Evolutionary conservation across 2,329 filamentous ascomycete genomes (phyloP), one percentile per base, ranked within the genome.

Genomic region (Aspergillus awamori): DNA sequence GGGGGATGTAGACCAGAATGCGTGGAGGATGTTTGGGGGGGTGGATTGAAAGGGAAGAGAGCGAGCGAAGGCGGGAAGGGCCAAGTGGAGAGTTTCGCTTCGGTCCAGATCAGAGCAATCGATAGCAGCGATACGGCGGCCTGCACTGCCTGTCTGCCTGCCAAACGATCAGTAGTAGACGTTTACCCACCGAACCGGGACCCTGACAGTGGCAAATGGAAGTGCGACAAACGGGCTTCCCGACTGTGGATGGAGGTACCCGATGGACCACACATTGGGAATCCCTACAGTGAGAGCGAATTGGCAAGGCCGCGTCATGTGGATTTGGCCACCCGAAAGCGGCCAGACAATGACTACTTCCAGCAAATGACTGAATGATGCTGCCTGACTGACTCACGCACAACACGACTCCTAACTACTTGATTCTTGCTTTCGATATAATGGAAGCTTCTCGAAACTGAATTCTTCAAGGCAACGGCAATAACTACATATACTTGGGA

Each of bases 401-500:
- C 53, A 47, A 11, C 33, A 28, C 10, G 4, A 20, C 51, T 53
- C 17, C 11, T 33, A 53, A 36, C 11, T 11, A 36, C 30, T 36
- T 53, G 17, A 36, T 13, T 39, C 6, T 53, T 17, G 24, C 30
- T 4, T 8, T 38, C 52, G 26, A 56, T 38, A 26, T 20, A 59
- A 11, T 20, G 30, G 28, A 45, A 56, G 33, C 13, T 38, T 45
- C 53, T 56, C 15, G 53, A 43, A 60, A 36, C 33, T 11, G 33
- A 36, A 36, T 13, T 7, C 26, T 22, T 57, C 53, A 41, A 39
- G 41, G 39, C 28, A 64, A 59, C 55, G 38, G 51, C 57, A 68
- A 71, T 73, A 74, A 72, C 71, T 75, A 75, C 72, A 74, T 67
- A 63, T 61, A 48, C 60, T 63, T 63, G 68, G 69, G 68, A 73